phyloP scores from a whole-genome alignment of 768 basidiomycete genomes.

The Rossbeevera mucosa region DNA sequence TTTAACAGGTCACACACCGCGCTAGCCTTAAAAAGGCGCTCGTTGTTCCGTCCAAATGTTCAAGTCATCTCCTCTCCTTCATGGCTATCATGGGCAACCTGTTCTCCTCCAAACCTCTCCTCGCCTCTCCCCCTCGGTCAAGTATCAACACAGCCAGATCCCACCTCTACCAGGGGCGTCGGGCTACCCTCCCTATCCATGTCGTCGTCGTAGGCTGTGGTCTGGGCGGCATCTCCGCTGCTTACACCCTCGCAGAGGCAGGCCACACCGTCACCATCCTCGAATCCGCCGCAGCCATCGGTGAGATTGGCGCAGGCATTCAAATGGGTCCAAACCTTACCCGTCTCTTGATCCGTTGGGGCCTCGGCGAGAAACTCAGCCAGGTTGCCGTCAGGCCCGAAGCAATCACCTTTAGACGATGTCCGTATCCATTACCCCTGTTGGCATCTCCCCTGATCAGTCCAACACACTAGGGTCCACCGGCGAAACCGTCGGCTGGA shows the following conservation, averaged over 20 bases:
- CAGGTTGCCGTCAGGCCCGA: slow-evolving; percentile 37
- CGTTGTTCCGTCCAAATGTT: background rate
- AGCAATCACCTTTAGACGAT: slow-evolving; percentile 39
- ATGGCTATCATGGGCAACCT: background rate
- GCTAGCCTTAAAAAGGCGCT: slow-evolving; percentile 5
- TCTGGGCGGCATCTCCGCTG: slow-evolving; percentile 46
- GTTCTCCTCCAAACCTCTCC: background rate
- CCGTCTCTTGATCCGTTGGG: slow-evolving; percentile 49
- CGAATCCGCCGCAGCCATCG: slow-evolving; percentile 35
- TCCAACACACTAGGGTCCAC: slow-evolving; percentile 18
- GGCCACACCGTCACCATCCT: slow-evolving; percentile 49
- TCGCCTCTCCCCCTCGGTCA: background rate
- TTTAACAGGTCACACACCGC: slow-evolving; percentile 8
- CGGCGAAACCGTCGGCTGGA: slow-evolving; percentile 35
- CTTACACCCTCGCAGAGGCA: slow-evolving; percentile 40
- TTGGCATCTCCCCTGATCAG: background rate
- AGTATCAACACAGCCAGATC: background rate
- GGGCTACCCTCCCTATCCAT: slow-evolving; percentile 25
- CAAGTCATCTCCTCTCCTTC: background rate
- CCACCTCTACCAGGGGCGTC: slow-evolving; percentile 22
- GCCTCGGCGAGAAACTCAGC: slow-evolving; percentile 39
- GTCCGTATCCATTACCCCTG: slow-evolving; percentile 38
- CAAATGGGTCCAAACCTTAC: slow-evolving; percentile 42
- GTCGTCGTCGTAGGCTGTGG: slow-evolving; percentile 49
- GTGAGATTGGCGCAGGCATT: slow-evolving; percentile 52